These are phyloP conservation scores for Aspergillus brasiliensis DNA, from an alignment of 2,329 filamentous ascomycete genomes.

Conservation along the genomic window DNA sequence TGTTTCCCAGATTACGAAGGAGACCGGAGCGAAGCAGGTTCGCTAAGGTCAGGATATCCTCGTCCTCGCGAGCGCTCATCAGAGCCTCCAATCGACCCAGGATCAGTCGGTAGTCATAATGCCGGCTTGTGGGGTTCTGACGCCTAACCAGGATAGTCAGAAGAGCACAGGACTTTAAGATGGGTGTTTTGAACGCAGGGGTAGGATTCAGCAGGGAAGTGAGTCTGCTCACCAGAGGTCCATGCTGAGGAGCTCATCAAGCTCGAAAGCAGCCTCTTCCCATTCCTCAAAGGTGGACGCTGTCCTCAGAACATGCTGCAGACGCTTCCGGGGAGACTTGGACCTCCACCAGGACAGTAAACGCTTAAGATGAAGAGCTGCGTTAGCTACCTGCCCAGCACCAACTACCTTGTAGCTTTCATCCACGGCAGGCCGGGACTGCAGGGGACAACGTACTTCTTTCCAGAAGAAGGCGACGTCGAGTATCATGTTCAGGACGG, in stretches of 20 bases:
- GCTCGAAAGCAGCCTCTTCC: slow-evolving; percentile 77
- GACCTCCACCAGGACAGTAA: slow-evolving; percentile 67
- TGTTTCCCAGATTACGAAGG: slow-evolving; percentile 87
- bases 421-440: background rate
- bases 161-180: background rate
- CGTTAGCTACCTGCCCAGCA: background rate
- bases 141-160: slow-evolving; percentile 58
- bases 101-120: slow-evolving; percentile 87
- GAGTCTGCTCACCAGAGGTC: slow-evolving; percentile 68
- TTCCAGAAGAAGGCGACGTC: slow-evolving; percentile 67
- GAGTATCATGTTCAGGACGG: slow-evolving; percentile 60
- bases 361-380: slow-evolving; percentile 54
- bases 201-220: background rate
- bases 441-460: slow-evolving; percentile 48
- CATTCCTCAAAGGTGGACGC: slow-evolving; percentile 79
- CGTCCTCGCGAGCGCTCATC: slow-evolving; percentile 67
- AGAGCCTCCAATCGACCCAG: slow-evolving; percentile 73
- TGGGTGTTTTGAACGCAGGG: too few relatives aligned
- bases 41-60: slow-evolving; percentile 72
- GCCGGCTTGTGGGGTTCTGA: slow-evolving; percentile 74
- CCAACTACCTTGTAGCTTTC: background rate
- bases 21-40: slow-evolving; percentile 76
- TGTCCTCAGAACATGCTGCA: slow-evolving; percentile 65
- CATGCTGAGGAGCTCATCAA: slow-evolving; percentile 80
- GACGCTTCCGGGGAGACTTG: slow-evolving; percentile 65